phyloP scores from a whole-genome alignment of 345 rosid species.

The Salix dunnii region DNA sequence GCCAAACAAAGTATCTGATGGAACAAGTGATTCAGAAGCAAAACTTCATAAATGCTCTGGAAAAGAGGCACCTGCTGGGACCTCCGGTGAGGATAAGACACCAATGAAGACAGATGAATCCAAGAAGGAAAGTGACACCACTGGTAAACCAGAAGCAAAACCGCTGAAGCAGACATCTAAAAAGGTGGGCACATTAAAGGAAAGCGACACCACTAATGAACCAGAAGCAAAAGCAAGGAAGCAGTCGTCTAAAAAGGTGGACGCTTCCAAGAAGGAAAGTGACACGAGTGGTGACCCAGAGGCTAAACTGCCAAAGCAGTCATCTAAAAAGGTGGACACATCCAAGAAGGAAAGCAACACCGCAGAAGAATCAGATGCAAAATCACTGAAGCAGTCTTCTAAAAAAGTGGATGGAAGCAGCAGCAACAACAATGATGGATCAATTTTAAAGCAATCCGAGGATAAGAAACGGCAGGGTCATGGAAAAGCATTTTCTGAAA shows the following conservation, averaged over 20 bases:
- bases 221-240: constrained; percentile 32
- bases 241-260: constrained; percentile 11
- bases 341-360: constrained; percentile 40
- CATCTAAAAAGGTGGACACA: constrained; percentile 16
- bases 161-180: constrained; percentile 1
- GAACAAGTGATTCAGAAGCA: constrained; percentile 46
- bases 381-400: constrained; percentile 15
- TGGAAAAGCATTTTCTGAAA: constrained; percentile 46
- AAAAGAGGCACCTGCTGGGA: constrained; percentile 38
- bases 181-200: constrained; percentile 34
- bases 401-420: constrained; percentile 51
- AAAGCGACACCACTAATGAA: constrained; percentile 38
- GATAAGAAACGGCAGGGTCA: constrained; percentile 50
- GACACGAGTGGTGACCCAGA: constrained; percentile 42
- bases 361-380: constrained; percentile 40
- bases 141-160: constrained; percentile 43
- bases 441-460: constrained; percentile 39
- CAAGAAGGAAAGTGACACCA: constrained; percentile 39
- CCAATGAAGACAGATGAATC: constrained; percentile 24
- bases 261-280: constrained; percentile 41
- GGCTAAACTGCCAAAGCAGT: constrained; percentile 10
- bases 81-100: constrained; percentile 40
- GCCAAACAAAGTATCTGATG: constrained; percentile 46
- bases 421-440: constrained; percentile 38
- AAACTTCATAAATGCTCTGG: constrained; percentile 38